Percentiles rank a stretch among this genome's conserved stretches.
phyloP scores from a whole-genome alignment of 2,329 filamentous ascomycete species.

The Colletotrichum sojae region DNA sequence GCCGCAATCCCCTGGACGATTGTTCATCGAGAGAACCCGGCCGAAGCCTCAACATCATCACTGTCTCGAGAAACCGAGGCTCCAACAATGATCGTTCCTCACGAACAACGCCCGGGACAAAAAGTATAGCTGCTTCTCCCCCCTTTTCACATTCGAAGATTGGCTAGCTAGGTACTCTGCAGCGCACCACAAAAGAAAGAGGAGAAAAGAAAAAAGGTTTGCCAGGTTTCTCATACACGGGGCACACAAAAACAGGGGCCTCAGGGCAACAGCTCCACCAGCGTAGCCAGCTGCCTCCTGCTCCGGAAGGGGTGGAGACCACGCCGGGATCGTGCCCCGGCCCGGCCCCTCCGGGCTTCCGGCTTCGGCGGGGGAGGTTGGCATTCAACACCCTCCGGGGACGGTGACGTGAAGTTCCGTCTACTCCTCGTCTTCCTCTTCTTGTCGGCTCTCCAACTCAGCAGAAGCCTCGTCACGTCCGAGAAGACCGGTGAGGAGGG shows the following conservation, averaged over 20 bases:
- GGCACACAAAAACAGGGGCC: conserved; percentile 5
- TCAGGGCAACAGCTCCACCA: conserved; percentile 31
- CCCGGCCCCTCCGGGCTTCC: conserved; percentile 3
- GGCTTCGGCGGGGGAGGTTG: neutral
- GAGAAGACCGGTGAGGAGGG: conserved; percentile 18
- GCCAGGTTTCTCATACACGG: neutral
- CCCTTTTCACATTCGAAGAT: conserved; percentile 10
- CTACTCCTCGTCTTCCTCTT: neutral
- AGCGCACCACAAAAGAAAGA: conserved; percentile 9
- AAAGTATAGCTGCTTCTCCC: conserved; percentile 2
- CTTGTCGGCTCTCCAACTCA: conserved; percentile 9
- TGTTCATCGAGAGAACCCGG: neutral
- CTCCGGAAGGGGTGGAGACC: neutral
- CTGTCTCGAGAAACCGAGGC: conserved; percentile 1
- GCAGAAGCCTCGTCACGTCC: conserved; percentile 29
- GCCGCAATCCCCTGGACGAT: neutral
- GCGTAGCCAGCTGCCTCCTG: conserved; percentile 26
- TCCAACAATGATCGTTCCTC: neutral
- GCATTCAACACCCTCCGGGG: neutral
- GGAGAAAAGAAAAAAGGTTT: neutral
- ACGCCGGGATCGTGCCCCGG: neutral
- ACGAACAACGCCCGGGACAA: neutral
- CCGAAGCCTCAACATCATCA: conserved; percentile 3
- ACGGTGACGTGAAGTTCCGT: neutral
- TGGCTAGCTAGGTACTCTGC: conserved; percentile 16